Percentiles rank a stretch among this genome's conserved stretches.
These are phyloP conservation scores for Cyberlindnera suaveolens DNA, from an alignment of 805 yeast genomes.

Conservation along the genomic window DNA sequence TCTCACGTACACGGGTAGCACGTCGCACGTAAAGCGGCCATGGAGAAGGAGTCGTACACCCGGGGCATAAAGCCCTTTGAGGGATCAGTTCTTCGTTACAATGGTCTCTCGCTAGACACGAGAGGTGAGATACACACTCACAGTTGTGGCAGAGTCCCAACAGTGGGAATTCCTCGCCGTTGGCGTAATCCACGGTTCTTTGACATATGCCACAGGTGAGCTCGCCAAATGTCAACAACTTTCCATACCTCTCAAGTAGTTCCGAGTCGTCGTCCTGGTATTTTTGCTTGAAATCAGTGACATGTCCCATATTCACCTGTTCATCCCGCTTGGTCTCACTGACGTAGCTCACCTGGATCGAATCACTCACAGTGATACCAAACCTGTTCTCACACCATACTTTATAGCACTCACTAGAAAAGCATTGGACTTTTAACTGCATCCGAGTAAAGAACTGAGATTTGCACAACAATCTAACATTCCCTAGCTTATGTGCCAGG, in stretches of 20 bases:
- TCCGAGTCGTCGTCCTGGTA: constrained; percentile 10
- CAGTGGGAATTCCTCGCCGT: constrained; percentile 27
- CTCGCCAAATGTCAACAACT: constrained; percentile 19
- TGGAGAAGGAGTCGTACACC: constrained; percentile 1
- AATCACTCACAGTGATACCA: constrained; percentile 6
- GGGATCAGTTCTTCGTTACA: constrained; percentile 4
- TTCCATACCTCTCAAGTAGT: constrained; percentile 13
- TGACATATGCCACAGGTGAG: constrained; percentile 30
- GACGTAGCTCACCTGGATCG: constrained; percentile 3
- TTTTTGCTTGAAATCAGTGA: constrained; percentile 22
- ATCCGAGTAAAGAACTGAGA: constrained; percentile 38
- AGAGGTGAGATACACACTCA: constrained; percentile 29
- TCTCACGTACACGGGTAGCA: constrained; percentile 4
- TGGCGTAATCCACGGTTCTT: constrained; percentile 28
- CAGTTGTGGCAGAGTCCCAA: constrained; percentile 34
- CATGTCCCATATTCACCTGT: constrained; percentile 20
- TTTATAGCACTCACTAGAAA: constrained; percentile 26
- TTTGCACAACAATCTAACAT: constrained; percentile 37
- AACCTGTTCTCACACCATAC: constrained; percentile 19
- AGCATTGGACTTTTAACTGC: constrained; percentile 42
- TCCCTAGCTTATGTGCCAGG: constrained; percentile 41
- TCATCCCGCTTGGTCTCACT: constrained; percentile 5
- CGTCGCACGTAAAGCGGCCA: constrained; percentile 8
- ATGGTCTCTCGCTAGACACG: constrained; percentile 29
- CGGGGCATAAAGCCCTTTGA: constrained; percentile 5